Conservation (phyloP, 2,329 filamentous ascomycete species). For the Tolypocladium capitatum region DNA sequence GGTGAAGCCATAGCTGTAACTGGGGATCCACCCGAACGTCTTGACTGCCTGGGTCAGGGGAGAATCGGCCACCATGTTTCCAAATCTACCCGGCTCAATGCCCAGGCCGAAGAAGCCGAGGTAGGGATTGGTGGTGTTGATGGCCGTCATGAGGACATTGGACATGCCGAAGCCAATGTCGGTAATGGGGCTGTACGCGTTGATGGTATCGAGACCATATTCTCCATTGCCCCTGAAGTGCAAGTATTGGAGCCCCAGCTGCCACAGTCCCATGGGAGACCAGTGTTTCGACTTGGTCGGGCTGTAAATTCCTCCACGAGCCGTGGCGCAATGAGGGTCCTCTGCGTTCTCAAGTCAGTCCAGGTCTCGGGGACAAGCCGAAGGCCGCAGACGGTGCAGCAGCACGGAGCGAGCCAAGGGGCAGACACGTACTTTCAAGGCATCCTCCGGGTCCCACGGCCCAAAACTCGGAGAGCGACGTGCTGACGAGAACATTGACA, state of each 20-base stretch:
- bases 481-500: constrained; percentile 41
- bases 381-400: neutral
- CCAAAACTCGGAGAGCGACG: constrained; percentile 59
- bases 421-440: constrained; percentile 25
- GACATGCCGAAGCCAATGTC: constrained; percentile 27
- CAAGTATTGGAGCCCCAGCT: constrained; percentile 46
- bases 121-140: constrained; percentile 43
- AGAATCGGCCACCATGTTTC: constrained; percentile 32
- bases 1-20: constrained; percentile 63
- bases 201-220: constrained; percentile 44
- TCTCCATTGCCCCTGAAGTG: constrained; percentile 46
- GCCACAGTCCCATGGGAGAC: constrained; percentile 44
- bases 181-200: constrained; percentile 24
- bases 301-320: constrained; percentile 47
- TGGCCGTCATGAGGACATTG: constrained; percentile 32
- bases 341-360: constrained; percentile 14
- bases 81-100: constrained; percentile 40
- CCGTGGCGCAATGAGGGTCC: constrained; percentile 38
- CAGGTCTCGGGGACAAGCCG: neutral
- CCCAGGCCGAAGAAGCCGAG: constrained; percentile 44
- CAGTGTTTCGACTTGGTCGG: constrained; percentile 41
- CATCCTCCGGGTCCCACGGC: constrained; percentile 48
- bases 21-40: constrained; percentile 47
- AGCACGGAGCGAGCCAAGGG: neutral
- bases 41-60: constrained; percentile 45